These are phyloP conservation scores for California macrophylla DNA, from an alignment of 441 rosid species.

Conservation along the genomic window DNA sequence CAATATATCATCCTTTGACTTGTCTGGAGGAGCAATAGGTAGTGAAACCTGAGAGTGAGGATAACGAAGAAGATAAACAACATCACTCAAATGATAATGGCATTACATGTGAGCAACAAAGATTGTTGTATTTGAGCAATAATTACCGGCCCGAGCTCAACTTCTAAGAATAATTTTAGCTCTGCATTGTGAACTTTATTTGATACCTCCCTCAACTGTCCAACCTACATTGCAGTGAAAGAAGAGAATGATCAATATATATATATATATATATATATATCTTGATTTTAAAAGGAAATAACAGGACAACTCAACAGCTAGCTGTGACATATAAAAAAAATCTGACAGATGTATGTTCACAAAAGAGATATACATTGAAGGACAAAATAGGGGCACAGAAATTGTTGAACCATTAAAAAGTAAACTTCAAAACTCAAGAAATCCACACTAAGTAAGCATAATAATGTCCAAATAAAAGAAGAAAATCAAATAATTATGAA, in stretches of 20 bases:
- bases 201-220: slow-evolving; percentile 37
- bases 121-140: slow-evolving; percentile 6
- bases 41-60: slow-evolving; percentile 35
- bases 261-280: not conserved
- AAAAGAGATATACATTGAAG: not conserved
- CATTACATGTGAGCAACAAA: not conserved
- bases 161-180: slow-evolving; percentile 59
- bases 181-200: slow-evolving; percentile 48
- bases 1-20: slow-evolving; percentile 39
- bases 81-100: slow-evolving; percentile 1
- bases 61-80: slow-evolving; percentile 9
- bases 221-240: slow-evolving; percentile 28
- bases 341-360: not conserved
- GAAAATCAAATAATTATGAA: no score
- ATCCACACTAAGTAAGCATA: not conserved
- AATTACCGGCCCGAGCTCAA: slow-evolving; percentile 46
- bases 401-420: not conserved
- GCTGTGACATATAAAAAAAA: not conserved
- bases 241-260: not conserved
- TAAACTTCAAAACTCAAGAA: not conserved
- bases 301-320: not conserved
- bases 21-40: slow-evolving; percentile 35
- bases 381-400: not conserved
- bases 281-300: not conserved
- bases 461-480: not conserved